Evolutionary conservation across 805 yeast genomes (phyloP), one percentile per base, ranked within the genome.

Genomic region (Jamesozyma spencerorum): DNA sequence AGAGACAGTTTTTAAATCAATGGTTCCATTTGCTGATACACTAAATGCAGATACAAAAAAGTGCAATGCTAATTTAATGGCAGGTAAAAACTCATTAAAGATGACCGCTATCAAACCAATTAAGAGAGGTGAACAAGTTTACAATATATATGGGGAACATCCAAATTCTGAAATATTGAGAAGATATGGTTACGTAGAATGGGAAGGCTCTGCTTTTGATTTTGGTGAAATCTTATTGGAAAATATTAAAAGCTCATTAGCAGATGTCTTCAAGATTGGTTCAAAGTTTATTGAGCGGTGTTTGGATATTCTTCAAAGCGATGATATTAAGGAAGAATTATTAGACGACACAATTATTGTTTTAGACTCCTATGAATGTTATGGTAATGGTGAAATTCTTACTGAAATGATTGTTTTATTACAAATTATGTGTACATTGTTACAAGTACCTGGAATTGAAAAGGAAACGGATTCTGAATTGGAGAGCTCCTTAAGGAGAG

Each of bases 1-100:
- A 7, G 59, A 43, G 7, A 14, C 20, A 3, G 74, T 67, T 44
- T 64, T 71, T 47, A 88, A 88, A 57, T 81, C 94, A 0, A 81
- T 92, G 95, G 86, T 88, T 3, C 95, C 97, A 0, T 65, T 87
- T 35, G 97, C 97, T 0, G 98, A 90, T 56, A 79, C 85, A 18
- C 64, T 92, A 44, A 90, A 92, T 55, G 85, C 96, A 1, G 92
- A 88, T 54, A 82, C 95, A 1, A 70, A 70, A 7, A 65, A 72
- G 14, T 77, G 77, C 51, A 90, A 90, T 58, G 95, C 96, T 6
- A 72, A 78, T 42, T 63, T 87, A 45, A 70, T 70, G 32, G 76
- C 70, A 47, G 71, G 66, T 24, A 48, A 60, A 1, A 72, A 66
- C 4, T 55, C 58, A 6, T 63, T 88, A 27, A 76, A 75, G n/a